Evolutionary conservation across 306 rosid species (phyloP).

Genomic region (Fragaria ananassa): DNA sequence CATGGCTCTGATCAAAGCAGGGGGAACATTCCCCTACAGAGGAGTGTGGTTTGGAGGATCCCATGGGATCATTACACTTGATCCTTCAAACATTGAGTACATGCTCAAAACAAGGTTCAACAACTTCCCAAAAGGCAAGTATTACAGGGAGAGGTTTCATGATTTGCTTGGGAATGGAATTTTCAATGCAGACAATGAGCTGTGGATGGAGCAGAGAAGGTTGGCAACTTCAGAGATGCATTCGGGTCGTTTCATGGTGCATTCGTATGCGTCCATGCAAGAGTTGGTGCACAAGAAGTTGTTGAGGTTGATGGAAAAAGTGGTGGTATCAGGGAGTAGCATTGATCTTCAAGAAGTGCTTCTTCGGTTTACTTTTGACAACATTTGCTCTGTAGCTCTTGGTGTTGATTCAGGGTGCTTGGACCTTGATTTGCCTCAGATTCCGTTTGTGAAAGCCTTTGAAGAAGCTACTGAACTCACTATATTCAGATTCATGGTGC

Average conservation of each 20-base stretch:
- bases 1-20: constrained; percentile 31
- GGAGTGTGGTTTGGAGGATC: constrained; percentile 34
- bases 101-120: constrained; percentile 41
- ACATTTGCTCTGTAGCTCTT: constrained; percentile 38
- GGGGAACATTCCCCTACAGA: constrained; percentile 42
- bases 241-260: constrained; percentile 21
- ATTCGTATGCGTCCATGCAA: constrained; percentile 28
- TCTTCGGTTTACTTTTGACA: constrained; percentile 46
- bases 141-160: constrained; percentile 32
- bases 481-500: constrained; percentile 26
- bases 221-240: constrained; percentile 38
- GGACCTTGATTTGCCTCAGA: constrained; percentile 12
- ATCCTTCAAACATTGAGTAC: constrained; percentile 40
- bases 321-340: constrained; percentile 10
- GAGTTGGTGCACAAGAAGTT: constrained; percentile 35
- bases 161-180: constrained; percentile 48
- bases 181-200: constrained; percentile 38
- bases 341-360: constrained; percentile 47
- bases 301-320: constrained; percentile 23
- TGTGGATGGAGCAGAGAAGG: constrained; percentile 42
- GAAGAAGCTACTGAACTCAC: constrained; percentile 34
- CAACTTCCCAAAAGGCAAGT: constrained; percentile 48
- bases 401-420: constrained; percentile 44
- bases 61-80: constrained; percentile 33
- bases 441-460: constrained; percentile 39